phyloP scores from a whole-genome alignment of 2,329 filamentous ascomycete genomes.

The Coleophoma cylindrospora region DNA sequence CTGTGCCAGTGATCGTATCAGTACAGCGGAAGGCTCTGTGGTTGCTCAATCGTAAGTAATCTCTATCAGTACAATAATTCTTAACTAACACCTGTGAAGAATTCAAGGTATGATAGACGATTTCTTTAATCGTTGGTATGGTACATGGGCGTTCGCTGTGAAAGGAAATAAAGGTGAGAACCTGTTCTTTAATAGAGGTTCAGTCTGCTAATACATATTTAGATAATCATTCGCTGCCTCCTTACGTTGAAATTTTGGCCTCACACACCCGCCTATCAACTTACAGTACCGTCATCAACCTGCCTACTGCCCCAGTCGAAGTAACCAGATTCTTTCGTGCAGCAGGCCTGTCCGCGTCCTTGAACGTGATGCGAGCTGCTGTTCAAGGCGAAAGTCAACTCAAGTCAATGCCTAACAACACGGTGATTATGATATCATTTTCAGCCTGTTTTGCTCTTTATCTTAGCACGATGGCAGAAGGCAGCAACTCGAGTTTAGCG shows the following conservation, averaged over 20 bases:
- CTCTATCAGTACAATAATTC: too few species aligned
- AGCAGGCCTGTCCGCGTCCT: constrained; percentile 63
- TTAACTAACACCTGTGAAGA: too few species aligned
- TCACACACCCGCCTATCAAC: constrained; percentile 71
- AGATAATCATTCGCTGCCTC: constrained; percentile 52
- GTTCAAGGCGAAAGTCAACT: constrained; percentile 67
- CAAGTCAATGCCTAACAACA: constrained; percentile 75
- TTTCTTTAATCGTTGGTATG: constrained; percentile 62
- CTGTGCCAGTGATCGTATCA: constrained; percentile 52
- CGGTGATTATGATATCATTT: constrained; percentile 74
- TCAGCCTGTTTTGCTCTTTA: constrained; percentile 66
- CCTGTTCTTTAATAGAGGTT: not conserved
- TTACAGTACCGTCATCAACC: constrained; percentile 70
- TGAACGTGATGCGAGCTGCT: constrained; percentile 70
- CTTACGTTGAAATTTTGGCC: constrained; percentile 71
- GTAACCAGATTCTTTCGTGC: constrained; percentile 70
- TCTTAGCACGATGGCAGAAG: constrained; percentile 53
- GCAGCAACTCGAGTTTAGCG: constrained; percentile 49
- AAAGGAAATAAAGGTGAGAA: constrained; percentile 43
- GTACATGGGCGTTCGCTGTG: constrained; percentile 55
- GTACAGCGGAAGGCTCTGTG: constrained; percentile 42
- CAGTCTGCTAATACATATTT: constrained; percentile 13
- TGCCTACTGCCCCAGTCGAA: constrained; percentile 64
- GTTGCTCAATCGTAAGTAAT: constrained; percentile 40
- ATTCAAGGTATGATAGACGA: constrained; percentile 57